Percentiles rank a stretch among this genome's conserved stretches.
Conservation (phyloP, 805 yeast species). For the Metschnikowia corniflorae region DNA sequence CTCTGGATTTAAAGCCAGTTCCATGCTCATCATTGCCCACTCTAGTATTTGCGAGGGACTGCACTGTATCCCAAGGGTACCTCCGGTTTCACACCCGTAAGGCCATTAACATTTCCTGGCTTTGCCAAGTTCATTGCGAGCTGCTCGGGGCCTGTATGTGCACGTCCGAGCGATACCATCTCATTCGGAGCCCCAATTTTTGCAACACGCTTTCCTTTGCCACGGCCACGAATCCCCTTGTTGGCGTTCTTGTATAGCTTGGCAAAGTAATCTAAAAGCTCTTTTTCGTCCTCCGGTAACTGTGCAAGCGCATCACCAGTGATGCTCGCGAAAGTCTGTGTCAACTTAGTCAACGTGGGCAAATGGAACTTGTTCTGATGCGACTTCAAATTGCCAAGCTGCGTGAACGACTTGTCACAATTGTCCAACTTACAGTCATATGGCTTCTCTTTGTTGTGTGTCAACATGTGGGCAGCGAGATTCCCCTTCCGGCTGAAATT, state of each 20-base stretch:
- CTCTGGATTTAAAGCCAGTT: too few species aligned
- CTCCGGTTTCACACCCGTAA: too few species aligned
- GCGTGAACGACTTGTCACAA: slow-evolving; percentile 84
- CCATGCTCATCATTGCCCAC: too few species aligned
- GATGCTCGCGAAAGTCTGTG: slow-evolving; percentile 62
- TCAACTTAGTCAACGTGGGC: slow-evolving; percentile 63
- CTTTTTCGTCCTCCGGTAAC: slow-evolving; percentile 61
- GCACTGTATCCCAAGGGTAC: too few species aligned
- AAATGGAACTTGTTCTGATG: slow-evolving; percentile 90
- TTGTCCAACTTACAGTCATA: slow-evolving; percentile 74
- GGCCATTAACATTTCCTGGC: background rate
- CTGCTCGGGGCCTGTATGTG: slow-evolving; percentile 13
- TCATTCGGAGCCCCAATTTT: slow-evolving; percentile 5
- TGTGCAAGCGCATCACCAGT: slow-evolving; percentile 44
- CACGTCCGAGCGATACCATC: slow-evolving; percentile 6
- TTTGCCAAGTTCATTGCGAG: slow-evolving; percentile 5
- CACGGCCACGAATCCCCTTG: slow-evolving; percentile 89
- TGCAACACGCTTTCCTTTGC: slow-evolving; percentile 39
- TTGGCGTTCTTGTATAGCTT: slow-evolving; percentile 82
- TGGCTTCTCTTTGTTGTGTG: slow-evolving; percentile 78
- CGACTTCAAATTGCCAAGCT: slow-evolving; percentile 87
- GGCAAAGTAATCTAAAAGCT: slow-evolving; percentile 72
- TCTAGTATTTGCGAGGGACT: too few species aligned
- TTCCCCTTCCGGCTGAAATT: slow-evolving; percentile 89
- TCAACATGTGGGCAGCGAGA: slow-evolving; percentile 79